Evolutionary conservation across 208 protist species (phyloP), one percentile per base, ranked within the genome.

Genomic region (Trypanosomatidae sp.): DNA sequence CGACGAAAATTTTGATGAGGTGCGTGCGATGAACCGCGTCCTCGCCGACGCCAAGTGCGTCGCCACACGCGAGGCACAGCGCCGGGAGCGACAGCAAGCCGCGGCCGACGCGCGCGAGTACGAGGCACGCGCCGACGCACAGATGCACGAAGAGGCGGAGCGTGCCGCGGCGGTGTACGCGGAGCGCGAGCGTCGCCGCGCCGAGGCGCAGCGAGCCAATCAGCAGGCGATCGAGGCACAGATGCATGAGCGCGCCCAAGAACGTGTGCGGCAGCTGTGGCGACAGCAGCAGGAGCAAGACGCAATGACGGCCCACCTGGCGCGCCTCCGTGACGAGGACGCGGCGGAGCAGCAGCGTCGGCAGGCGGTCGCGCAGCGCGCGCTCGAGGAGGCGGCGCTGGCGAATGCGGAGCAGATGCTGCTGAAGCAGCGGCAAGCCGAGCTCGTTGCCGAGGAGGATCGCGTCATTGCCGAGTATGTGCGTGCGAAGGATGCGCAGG

Each of bases 341-440:
- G 64, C 57, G 32, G 80, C 79, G 19, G 80, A 96, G 59, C 82
- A 85, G 51, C 48, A 88, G 44, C 68, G 78, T 3, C 71, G 81
- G 43, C 53, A 88, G 23, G 82, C 91, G 39, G 72, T 61, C 8
- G 76, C 78, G 4, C 63, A 76, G 5, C 48, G 60, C 11, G 51
- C 96, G 27, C 89, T 96, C 78, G 88, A 96, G 51, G 92, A 96
- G 26, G 87, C 82, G 13, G 84, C 89, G 7, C 61, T 94, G 30
- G 80, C 92, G 11, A 96, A 97, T 62, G 84, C 87, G 2, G 84
- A 96, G 58, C 92, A 97, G 56, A 87, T 97, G 15, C 54, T 63
- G 19, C 77, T 94, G 22, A 96, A 96, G 66, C 50, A 84, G 46
- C 53, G 61, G 24, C 71, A 87, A 58, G 58, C 62, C 16, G 74